These are phyloP conservation scores for Monilinia laxa DNA, from an alignment of 2,329 filamentous ascomycete species.

Conservation along the genomic window DNA sequence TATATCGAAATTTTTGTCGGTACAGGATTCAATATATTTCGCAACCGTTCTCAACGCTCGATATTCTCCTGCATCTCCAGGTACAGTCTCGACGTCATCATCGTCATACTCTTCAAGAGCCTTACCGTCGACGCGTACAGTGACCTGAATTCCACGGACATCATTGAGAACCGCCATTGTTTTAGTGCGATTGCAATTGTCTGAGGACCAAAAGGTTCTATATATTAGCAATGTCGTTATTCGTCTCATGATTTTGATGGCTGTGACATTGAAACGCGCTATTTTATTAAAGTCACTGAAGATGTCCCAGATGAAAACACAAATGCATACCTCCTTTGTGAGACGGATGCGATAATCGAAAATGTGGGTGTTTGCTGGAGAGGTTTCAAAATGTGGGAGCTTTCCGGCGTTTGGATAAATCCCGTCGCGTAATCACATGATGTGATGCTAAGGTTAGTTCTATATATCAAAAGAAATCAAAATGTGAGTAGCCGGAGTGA, in stretches of 20 bases:
- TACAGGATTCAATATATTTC: slow-evolving; percentile 13
- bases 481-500: too few species aligned
- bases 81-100: slow-evolving; percentile 1
- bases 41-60: slow-evolving; percentile 13
- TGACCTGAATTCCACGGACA: slow-evolving; percentile 14
- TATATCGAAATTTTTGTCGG: background rate
- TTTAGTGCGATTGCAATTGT: background rate
- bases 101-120: slow-evolving; percentile 19
- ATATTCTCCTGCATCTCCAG: background rate
- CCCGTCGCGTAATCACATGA: too few species aligned
- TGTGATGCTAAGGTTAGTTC: too few species aligned
- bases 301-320: too few species aligned
- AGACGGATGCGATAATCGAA: too few species aligned
- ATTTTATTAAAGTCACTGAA: too few species aligned
- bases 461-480: too few species aligned
- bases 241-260: background rate
- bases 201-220: too few species aligned
- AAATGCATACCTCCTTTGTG: too few species aligned
- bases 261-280: background rate
- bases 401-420: too few species aligned
- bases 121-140: background rate
- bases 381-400: too few species aligned
- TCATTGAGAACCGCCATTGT: background rate
- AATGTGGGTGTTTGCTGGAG: too few species aligned
- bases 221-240: background rate